Evolutionary conservation across 2,329 filamentous ascomycete genomes (phyloP), one percentile per base, ranked within the genome.

Genomic region (Aspergillus caelatus): DNA sequence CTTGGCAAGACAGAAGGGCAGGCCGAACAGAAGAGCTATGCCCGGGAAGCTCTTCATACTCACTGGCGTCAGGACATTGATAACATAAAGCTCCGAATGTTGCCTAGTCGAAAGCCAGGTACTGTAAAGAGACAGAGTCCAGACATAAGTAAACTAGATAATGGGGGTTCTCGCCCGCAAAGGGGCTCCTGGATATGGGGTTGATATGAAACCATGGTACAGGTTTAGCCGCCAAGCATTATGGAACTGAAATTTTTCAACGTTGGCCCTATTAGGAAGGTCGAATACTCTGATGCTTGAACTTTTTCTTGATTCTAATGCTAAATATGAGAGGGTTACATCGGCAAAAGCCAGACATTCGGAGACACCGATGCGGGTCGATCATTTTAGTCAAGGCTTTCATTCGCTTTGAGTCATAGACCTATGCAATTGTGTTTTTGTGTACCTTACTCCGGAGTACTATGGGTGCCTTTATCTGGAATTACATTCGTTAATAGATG

Each of bases 11-110:
- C 43, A 32, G 23, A 58, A 2, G 21, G 56, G 56, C 43, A 58
- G 43, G 34, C 43, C 56, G n/a, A 36, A 26, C 28, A 58, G 30
- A 58, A 58, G 56, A 58, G 56, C 56, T 50, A 30, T 23, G n/a
- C 43, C 41, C 16, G 3, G 16, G 3, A 58, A 34, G 56, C 43
- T 39, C 30, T 58, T 58, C 56, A 58, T 58, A 48, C 16, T 58
- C 34, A 23, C 8, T 19, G 8, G 28, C 30, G 10, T n/a, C 48
- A 52, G 10, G 48, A 34, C 48, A 52, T 52, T 6, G 48, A 52
- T 21, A 32, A 19, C 19, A 52, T 16, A 6, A 5, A 32, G 8
- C 28, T 19, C 26, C 16, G 3, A n/a, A 16, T n/a, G 14, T 14
- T 50, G 2, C 3, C 9, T 19, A 30, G 6, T 10, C 3, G 8